A percentile compares a stretch with the other conserved stretches of the same genome.
Evolutionary conservation across 176 grass and related monocot species (phyloP).

Genomic region (Thalia dealbata): DNA sequence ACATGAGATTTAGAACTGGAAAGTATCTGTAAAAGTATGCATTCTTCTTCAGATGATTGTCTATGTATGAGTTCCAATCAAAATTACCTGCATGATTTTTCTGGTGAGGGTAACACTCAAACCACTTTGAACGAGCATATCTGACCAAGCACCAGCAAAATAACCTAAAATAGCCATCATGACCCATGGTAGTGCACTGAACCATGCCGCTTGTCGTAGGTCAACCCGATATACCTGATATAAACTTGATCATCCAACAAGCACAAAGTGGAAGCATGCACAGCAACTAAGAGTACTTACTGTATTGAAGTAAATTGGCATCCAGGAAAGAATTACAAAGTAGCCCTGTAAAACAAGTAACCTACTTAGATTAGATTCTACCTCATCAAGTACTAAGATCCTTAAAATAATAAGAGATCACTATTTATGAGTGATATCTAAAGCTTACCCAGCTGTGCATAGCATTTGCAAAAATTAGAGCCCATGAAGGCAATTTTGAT

Average conservation of each 20-base stretch:
- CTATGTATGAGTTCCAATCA: neutral
- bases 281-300: constrained; percentile 26
- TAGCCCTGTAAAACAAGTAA: constrained; percentile 66
- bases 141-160: constrained; percentile 63
- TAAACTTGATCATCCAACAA: neutral
- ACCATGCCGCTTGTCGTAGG: constrained; percentile 95
- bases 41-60: neutral
- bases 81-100: constrained; percentile 93
- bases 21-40: too few relatives aligned
- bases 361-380: neutral
- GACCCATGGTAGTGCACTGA: constrained; percentile 93
- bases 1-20: too few relatives aligned
- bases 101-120: constrained; percentile 65
- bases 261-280: neutral
- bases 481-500: constrained; percentile 90
- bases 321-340: constrained; percentile 98
- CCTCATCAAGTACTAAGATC: constrained; percentile 7
- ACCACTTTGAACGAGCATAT: constrained; percentile 67
- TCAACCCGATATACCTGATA: constrained; percentile 77
- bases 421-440: constrained; percentile 21
- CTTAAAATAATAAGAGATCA: constrained; percentile 9
- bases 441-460: constrained; percentile 98
- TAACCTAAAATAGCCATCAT: constrained; percentile 99
- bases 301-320: constrained; percentile 94
- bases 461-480: constrained; percentile 92